Conservation (phyloP, 805 yeast species). For the Wickerhamomyces ciferrii region DNA sequence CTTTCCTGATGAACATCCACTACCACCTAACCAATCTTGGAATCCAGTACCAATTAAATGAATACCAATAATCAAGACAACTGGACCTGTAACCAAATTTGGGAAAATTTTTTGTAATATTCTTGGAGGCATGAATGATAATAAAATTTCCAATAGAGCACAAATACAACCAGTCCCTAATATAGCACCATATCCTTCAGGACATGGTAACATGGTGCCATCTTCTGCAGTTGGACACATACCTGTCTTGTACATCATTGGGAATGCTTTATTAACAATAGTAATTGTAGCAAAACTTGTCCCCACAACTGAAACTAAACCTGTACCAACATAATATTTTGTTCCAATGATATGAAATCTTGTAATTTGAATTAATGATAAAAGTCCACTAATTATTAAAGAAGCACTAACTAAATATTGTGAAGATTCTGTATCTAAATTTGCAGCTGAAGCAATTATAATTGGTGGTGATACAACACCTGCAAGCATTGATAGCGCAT, state of each 20-base stretch:
- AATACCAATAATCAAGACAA: conserved; percentile 79
- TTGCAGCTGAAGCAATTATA: conserved; percentile 59
- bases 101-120: conserved; percentile 73
- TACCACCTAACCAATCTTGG: conserved; percentile 85
- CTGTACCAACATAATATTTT: conserved; percentile 79
- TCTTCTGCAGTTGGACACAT: conserved; percentile 56
- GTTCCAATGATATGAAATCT: conserved; percentile 74
- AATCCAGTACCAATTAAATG: conserved; percentile 67
- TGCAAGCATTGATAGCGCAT: conserved; percentile 85
- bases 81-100: conserved; percentile 91
- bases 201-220: conserved; percentile 73
- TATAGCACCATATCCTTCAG: conserved; percentile 86
- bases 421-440: conserved; percentile 41
- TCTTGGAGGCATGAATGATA: conserved; percentile 76
- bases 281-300: conserved; percentile 87
- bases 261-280: conserved; percentile 69
- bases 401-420: conserved; percentile 71
- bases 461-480: conserved; percentile 86
- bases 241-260: conserved; percentile 75
- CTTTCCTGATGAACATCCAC: conserved; percentile 44
- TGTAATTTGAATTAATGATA: conserved; percentile 73
- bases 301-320: conserved; percentile 85
- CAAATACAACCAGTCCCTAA: conserved; percentile 78
- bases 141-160: conserved; percentile 63
- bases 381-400: conserved; percentile 63